phyloP scores from a whole-genome alignment of 306 rosid species.

The Corylus heterophylla region DNA sequence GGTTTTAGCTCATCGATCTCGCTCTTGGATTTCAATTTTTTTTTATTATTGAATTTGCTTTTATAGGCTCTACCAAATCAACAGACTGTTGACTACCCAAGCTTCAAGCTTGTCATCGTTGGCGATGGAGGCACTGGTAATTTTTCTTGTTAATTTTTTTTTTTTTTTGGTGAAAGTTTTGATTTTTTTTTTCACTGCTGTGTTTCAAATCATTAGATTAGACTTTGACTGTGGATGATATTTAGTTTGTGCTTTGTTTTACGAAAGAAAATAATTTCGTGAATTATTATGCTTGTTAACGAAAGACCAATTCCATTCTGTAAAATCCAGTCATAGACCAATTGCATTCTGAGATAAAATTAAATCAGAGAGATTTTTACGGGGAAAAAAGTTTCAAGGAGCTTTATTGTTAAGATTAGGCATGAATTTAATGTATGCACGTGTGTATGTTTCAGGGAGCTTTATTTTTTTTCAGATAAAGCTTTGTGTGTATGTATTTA shows the following conservation, averaged over 20 bases:
- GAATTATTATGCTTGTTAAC: too few species aligned
- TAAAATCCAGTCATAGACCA: too few species aligned
- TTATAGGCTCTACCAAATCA: conserved; percentile 56
- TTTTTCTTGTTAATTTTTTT: background rate
- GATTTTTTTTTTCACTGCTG: background rate
- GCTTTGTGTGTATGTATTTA: background rate
- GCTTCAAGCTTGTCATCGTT: conserved; percentile 75
- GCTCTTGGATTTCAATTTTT: background rate
- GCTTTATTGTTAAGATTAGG: too few species aligned
- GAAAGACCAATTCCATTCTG: too few species aligned
- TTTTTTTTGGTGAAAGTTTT: background rate
- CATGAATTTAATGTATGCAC: too few species aligned
- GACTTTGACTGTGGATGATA: background rate
- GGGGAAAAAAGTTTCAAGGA: too few species aligned
- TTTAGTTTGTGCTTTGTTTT: background rate
- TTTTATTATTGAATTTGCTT: background rate
- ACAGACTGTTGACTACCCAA: conserved; percentile 58
- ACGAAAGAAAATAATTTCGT: background rate
- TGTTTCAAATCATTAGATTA: background rate
- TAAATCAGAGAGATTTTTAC: too few species aligned
- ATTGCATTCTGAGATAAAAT: too few species aligned
- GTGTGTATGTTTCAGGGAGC: too few species aligned
- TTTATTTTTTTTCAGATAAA: too few species aligned
- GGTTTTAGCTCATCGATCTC: conserved; percentile 19
- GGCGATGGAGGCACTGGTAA: conserved; percentile 84